These are phyloP conservation scores for Limnomonas spitsbergensis DNA, from an alignment of 139 green algal genomes.

Conservation along the genomic window DNA sequence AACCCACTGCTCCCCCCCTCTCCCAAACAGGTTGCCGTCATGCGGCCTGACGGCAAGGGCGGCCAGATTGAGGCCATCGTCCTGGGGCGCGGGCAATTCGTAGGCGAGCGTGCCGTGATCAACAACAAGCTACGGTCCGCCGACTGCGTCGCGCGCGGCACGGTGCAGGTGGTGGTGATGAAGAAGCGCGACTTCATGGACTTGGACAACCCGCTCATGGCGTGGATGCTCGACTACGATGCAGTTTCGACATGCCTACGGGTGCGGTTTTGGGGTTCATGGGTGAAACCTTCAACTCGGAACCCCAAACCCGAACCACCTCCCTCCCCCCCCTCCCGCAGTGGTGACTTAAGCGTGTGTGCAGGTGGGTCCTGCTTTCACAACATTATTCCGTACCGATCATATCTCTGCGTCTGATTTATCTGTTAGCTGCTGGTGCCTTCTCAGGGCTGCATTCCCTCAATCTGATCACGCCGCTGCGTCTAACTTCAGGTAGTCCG, in stretches of 20 bases:
- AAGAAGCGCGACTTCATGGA: constrained; percentile 73
- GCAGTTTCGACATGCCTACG: constrained; percentile 43
- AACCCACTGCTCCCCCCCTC: too few relatives aligned
- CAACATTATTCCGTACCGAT: too few relatives aligned
- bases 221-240: constrained; percentile 76
- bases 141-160: constrained; percentile 63
- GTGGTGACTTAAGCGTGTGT: too few relatives aligned
- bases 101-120: constrained; percentile 73
- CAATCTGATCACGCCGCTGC: too few relatives aligned
- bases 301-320: too few relatives aligned
- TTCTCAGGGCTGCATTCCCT: too few relatives aligned
- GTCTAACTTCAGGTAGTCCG: too few relatives aligned
- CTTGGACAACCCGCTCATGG: constrained; percentile 72
- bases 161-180: constrained; percentile 69
- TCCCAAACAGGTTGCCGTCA: constrained; percentile 57
- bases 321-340: too few relatives aligned
- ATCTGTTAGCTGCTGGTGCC: too few relatives aligned
- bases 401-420: too few relatives aligned
- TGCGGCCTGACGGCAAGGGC: constrained; percentile 55
- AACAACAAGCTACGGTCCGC: constrained; percentile 69
- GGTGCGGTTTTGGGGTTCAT: constrained; percentile 3
- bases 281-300: neutral
- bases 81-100: constrained; percentile 67
- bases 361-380: too few relatives aligned
- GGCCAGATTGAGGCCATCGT: constrained; percentile 52